A percentile compares a stretch with the other conserved stretches of the same genome.
phyloP scores from a whole-genome alignment of 1,139 yeast genomes.

The Yamadazyma dendronema region DNA sequence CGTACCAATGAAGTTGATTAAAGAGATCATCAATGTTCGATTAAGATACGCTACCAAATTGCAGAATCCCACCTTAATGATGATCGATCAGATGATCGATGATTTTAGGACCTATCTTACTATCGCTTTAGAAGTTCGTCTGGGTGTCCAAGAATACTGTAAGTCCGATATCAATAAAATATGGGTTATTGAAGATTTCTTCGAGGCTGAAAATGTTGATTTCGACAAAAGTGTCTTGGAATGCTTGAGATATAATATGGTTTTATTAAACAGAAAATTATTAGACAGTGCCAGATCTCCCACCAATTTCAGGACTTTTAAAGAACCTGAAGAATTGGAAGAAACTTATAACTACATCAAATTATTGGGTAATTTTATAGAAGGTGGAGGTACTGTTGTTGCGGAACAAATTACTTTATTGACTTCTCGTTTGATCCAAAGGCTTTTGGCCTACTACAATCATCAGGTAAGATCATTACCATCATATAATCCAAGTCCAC shows the following conservation, averaged over 20 bases:
- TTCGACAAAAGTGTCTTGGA: conserved; percentile 74
- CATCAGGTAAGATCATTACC: conserved; percentile 72
- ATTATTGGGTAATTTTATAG: conserved; percentile 68
- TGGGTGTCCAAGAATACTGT: conserved; percentile 62
- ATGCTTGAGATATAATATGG: conserved; percentile 72
- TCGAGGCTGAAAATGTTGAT: conserved; percentile 53
- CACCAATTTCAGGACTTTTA: conserved; percentile 73
- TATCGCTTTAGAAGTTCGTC: conserved; percentile 74
- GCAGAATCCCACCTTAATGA: conserved; percentile 88
- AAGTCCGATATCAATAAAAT: conserved; percentile 60
- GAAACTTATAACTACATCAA: conserved; percentile 75
- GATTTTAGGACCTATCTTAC: conserved; percentile 78
- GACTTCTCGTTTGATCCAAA: conserved; percentile 63
- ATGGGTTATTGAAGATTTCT: conserved; percentile 71
- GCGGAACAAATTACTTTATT: conserved; percentile 73
- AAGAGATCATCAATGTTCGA: conserved; percentile 75
- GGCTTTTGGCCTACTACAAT: conserved; percentile 69
- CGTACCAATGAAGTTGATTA: conserved; percentile 78
- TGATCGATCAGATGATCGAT: conserved; percentile 91
- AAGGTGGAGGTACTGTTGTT: conserved; percentile 82
- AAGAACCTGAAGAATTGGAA: conserved; percentile 87
- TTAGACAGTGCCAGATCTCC: conserved; percentile 70
- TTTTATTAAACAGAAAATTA: conserved; percentile 70
- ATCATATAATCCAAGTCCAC: conserved; percentile 38
- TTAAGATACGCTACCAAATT: conserved; percentile 76